phyloP scores from a whole-genome alignment of 208 protist species.

The Wallacemonas sp. region DNA sequence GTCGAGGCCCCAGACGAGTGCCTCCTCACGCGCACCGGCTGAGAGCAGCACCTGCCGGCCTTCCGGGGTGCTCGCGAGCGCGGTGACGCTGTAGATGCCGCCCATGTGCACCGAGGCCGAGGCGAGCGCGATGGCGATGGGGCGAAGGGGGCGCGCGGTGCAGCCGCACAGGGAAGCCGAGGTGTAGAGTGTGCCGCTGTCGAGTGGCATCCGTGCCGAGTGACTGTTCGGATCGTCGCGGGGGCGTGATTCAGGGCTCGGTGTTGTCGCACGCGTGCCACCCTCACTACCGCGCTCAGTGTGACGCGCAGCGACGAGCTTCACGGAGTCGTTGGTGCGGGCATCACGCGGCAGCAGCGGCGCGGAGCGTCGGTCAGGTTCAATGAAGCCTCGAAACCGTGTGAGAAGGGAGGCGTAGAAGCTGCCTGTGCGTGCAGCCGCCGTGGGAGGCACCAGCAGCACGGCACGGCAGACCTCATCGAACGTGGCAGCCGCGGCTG shows the following conservation, averaged over 20 bases:
- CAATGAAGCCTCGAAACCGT: neutral
- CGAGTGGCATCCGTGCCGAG: no score
- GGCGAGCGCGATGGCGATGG: conserved; percentile 36
- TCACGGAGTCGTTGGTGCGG: no score
- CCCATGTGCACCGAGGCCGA: conserved; percentile 38
- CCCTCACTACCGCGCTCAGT: no score
- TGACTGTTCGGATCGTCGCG: no score
- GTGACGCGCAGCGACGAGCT: no score
- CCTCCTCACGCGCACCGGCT: conserved; percentile 59
- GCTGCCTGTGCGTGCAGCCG: neutral
- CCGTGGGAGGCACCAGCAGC: conserved; percentile 1
- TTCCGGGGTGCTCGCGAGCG: conserved; percentile 5
- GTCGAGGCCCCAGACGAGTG: conserved; percentile 47
- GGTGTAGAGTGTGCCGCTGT: neutral
- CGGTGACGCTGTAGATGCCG: conserved; percentile 48
- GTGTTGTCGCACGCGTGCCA: no score
- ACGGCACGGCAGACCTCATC: neutral
- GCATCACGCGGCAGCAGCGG: neutral
- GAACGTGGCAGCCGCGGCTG: neutral
- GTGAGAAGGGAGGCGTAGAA: neutral
- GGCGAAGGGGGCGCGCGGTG: conserved; percentile 22
- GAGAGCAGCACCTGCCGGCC: conserved; percentile 42
- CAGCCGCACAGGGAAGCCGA: neutral
- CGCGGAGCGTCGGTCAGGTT: neutral
- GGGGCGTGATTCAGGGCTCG: no score